A percentile compares a stretch with the other conserved stretches of the same genome.
These are phyloP conservation scores for Pseudogymnoascus sp. DNA, from an alignment of 2,329 filamentous ascomycete genomes.

Conservation along the genomic window DNA sequence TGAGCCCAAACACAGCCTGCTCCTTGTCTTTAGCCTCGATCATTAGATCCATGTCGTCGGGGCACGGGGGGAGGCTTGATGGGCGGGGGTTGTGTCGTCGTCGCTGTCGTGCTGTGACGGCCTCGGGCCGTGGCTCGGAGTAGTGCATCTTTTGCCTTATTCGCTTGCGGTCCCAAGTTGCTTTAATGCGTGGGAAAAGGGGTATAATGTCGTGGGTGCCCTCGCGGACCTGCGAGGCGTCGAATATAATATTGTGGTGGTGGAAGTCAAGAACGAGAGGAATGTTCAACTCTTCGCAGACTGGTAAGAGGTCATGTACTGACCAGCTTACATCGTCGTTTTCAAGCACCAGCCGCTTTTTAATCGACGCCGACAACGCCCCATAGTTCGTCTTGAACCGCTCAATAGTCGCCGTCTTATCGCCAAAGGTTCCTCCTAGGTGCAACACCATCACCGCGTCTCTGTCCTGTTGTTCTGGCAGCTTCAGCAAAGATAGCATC, in stretches of 20 bases:
- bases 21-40: conserved; percentile 98
- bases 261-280: conserved; percentile 89
- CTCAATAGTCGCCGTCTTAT: conserved; percentile 71
- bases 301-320: conserved; percentile 83
- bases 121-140: conserved; percentile 71
- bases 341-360: conserved; percentile 77
- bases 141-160: conserved; percentile 98
- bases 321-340: conserved; percentile 92
- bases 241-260: conserved; percentile 92
- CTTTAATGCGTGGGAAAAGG: conserved; percentile 69
- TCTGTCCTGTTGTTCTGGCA: conserved; percentile 71
- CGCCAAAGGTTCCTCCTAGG: conserved; percentile 85
- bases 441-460: conserved; percentile 94
- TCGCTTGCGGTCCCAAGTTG: conserved; percentile 76
- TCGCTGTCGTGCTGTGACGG: conserved; percentile 69
- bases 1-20: conserved; percentile 89
- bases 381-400: conserved; percentile 73
- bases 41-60: conserved; percentile 88
- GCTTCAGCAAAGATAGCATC: conserved; percentile 67
- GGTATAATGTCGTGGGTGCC: conserved; percentile 75
- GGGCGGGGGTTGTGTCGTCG: conserved; percentile 83
- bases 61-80: conserved; percentile 72
- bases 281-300: conserved; percentile 92
- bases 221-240: conserved; percentile 65
- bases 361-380: conserved; percentile 60